Evolutionary conservation across 2,329 filamentous ascomycete species (phyloP), one percentile per base, ranked within the genome.

Genomic region (Colletotrichum kahawae): DNA sequence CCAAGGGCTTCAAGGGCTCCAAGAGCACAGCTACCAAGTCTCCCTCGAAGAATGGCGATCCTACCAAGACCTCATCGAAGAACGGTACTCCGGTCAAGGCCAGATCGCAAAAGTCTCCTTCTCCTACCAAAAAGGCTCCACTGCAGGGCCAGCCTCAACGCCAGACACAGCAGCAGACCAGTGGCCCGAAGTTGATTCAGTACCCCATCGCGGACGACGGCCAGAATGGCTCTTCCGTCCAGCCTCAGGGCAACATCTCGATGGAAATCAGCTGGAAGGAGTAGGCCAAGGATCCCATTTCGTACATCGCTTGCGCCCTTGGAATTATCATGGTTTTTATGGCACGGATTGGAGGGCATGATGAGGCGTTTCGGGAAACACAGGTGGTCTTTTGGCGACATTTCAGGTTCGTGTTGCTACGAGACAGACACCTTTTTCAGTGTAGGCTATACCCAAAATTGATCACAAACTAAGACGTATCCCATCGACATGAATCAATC

Each of bases 401-500:
- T 34, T 48, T 38, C 34, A 38, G 59, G 8, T 16, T 34, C 54
- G 27, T 34, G 27, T 18, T 36, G 16, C 54, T 31, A 24, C 62
- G n/a, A 63, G 27, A 34, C 12, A 43, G 27, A 29, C 12, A 43
- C 56, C 21, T 60, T 36, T 54, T 56, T 43, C 34, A 63, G 34
- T 59, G 48, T 59, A 68, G 29, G 34, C 27, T 75, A 75, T 73
- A 75, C 73, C 73, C 73, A 27, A 66, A 70, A 70, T 70, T 70
- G 67, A 70, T 24, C 71, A 57, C 51, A 57, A 48, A 21, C 7
- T 51, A 51, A n/a, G 43, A 51, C 6, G 43, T n/a, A 21, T 51
- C 43, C 43, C n/a, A 51, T 51, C n/a, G 7, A 21, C 12, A 7
- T 21, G 43, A 51, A 21, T 21, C n/a, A 51, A 21, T 10, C n/a